Evolutionary conservation across 1,284 basidiomycete species (phyloP), one percentile per base, ranked within the genome.

Genomic region (Peniophora sp.): DNA sequence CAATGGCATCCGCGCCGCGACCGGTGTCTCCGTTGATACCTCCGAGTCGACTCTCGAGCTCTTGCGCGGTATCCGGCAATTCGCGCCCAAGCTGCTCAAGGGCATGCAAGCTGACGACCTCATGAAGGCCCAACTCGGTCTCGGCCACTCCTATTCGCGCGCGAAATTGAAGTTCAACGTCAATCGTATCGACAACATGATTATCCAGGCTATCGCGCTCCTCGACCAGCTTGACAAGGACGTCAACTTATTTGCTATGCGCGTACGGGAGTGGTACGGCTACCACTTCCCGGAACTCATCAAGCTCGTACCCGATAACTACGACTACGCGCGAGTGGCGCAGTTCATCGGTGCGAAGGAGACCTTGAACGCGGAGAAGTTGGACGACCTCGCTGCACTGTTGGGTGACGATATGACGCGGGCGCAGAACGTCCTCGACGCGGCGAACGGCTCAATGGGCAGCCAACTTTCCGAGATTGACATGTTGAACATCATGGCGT

Each of bases 161-260:
- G 90, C 95, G 53, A 99, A 99, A 69, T 89, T 99, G 61, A 97
- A 97, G 74, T 99, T 99, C 85, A 99, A 99, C 76, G 96, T 98
- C 60, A 98, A 99, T 81, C 82, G 96, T 58, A 87, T 92, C 56
- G 96, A 99, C 76, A 99, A 99, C 77, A 99, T 99, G 96, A 99
- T 99, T 74, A 99, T 99, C 64, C 97, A 99, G 72, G 96, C 96
- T 50, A 98, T 99, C 64, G 91, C 96, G 2, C 85, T 98, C 51
- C 90, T 98, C 62, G 96, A 99, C 75, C 95, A 97, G 65, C 88
- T 99, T 65, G 96, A 99, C 82, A 99, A 98, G 78, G 96, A 99
- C 69, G 94, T 99, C 67, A 99, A 99, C 76, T 85, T 96, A 23
- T 98, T 99, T 67, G 89, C 94, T 23, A 99, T 99, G 96, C 89